phyloP scores from a whole-genome alignment of 164 flowering plant genomes.

The Buxus sempervirens region DNA sequence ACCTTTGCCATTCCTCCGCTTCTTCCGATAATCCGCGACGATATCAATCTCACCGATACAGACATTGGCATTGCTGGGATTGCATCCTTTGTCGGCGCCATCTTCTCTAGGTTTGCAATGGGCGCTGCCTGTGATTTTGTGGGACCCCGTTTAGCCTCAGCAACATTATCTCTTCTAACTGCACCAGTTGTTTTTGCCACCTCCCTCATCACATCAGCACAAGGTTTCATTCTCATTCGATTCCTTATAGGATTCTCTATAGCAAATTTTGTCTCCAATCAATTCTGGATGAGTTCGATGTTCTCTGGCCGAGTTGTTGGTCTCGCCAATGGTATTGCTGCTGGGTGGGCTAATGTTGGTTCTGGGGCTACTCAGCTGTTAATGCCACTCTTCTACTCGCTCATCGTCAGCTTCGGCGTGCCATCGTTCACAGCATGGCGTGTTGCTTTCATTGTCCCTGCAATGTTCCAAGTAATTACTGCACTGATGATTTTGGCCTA shows the following conservation, averaged over 20 bases:
- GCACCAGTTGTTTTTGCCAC: conserved; percentile 39
- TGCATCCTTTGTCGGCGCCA: conserved; percentile 59
- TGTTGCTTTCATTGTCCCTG: conserved; percentile 43
- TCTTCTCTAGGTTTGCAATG: conserved; percentile 62
- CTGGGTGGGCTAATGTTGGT: conserved; percentile 68
- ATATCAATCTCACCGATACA: conserved; percentile 43
- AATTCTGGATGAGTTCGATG: conserved; percentile 73
- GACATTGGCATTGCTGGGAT: conserved; percentile 49
- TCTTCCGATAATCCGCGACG: conserved; percentile 39
- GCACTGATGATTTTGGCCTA: conserved; percentile 41
- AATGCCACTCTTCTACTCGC: conserved; percentile 48
- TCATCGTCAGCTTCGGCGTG: conserved; percentile 20
- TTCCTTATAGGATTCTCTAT: conserved; percentile 53
- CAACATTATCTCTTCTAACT: conserved; percentile 49
- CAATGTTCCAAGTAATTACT: conserved; percentile 36
- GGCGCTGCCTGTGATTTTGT: conserved; percentile 57
- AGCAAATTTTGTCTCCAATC: conserved; percentile 63
- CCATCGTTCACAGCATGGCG: conserved; percentile 48
- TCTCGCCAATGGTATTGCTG: conserved; percentile 54
- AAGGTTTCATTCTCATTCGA: conserved; percentile 37
- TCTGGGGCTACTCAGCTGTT: conserved; percentile 51
- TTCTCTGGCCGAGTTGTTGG: conserved; percentile 49
- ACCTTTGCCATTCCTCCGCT: conserved; percentile 70
- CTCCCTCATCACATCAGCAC: conserved; percentile 30
- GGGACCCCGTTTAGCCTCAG: conserved; percentile 57